phyloP scores from a whole-genome alignment of 441 rosid species.

The Monsonia emarginata region DNA sequence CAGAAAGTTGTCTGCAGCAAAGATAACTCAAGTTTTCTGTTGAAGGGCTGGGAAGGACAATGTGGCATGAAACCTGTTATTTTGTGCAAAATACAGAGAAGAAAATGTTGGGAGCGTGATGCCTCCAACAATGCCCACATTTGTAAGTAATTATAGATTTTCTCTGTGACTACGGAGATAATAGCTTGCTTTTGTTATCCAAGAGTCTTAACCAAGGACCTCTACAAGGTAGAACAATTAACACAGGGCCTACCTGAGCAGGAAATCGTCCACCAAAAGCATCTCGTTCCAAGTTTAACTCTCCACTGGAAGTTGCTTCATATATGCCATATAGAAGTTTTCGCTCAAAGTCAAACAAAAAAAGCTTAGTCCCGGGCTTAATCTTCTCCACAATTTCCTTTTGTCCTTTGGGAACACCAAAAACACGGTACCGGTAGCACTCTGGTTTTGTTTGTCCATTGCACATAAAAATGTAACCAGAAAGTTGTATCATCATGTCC shows the following conservation, averaged over 20 bases:
- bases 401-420: constrained; percentile 24
- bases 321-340: constrained; percentile 29
- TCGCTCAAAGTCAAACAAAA: constrained; percentile 26
- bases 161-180: background rate
- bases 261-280: constrained; percentile 28
- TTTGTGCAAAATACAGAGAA: background rate
- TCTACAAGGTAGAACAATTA: background rate
- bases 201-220: background rate
- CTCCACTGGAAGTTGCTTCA: constrained; percentile 23
- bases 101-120: background rate
- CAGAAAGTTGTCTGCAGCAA: too few species aligned
- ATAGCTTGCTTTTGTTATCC: background rate
- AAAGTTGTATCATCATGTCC: background rate
- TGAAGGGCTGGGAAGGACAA: too few species aligned
- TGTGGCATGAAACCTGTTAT: background rate
- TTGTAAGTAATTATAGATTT: background rate
- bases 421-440: constrained; percentile 29
- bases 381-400: constrained; percentile 20
- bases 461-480: constrained; percentile 28
- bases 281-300: constrained; percentile 24
- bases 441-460: constrained; percentile 23
- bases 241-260: constrained; percentile 22
- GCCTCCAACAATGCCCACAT: background rate
- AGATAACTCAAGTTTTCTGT: too few species aligned
- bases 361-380: constrained; percentile 21